Evolutionary conservation across 1,139 yeast species (phyloP).

Genomic region (Yamadazyma oceani): DNA sequence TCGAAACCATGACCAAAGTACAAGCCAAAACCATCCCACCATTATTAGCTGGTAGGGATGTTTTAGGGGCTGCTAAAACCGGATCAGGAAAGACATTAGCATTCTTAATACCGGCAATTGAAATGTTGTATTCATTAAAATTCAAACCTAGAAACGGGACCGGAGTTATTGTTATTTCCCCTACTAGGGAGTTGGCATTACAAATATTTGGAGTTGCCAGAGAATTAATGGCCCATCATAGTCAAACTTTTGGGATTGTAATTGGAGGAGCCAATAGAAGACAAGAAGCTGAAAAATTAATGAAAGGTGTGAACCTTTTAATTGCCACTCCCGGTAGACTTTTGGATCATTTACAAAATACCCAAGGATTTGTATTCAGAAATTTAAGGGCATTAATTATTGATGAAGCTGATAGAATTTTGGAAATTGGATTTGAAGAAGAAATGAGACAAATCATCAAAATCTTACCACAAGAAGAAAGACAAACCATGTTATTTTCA

Average conservation of each 20-base stretch:
- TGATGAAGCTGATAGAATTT: slow-evolving; percentile 96
- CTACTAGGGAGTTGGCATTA: slow-evolving; percentile 84
- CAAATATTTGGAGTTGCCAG: slow-evolving; percentile 97
- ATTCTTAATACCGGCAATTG: slow-evolving; percentile 89
- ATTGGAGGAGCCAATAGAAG: slow-evolving; percentile 99
- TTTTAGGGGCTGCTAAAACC: slow-evolving; percentile 97
- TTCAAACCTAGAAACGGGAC: slow-evolving; percentile 67
- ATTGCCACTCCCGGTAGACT: slow-evolving; percentile 98
- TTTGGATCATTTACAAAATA: slow-evolving; percentile 93
- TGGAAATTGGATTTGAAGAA: slow-evolving; percentile 97
- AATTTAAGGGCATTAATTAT: slow-evolving; percentile 90
- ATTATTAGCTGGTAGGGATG: slow-evolving; percentile 90
- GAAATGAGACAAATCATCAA: slow-evolving; percentile 97
- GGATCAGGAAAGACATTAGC: slow-evolving; percentile 99
- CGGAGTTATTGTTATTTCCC: slow-evolving; percentile 84
- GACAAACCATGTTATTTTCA: slow-evolving; percentile 96
- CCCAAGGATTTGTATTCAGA: slow-evolving; percentile 90
- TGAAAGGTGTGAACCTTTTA: slow-evolving; percentile 88
- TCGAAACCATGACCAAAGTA: slow-evolving; percentile 84
- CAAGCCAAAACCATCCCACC: slow-evolving; percentile 97
- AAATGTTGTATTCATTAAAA: slow-evolving; percentile 78
- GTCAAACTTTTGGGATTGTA: slow-evolving; percentile 93
- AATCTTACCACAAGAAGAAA: slow-evolving; percentile 87
- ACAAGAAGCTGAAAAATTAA: slow-evolving; percentile 92
- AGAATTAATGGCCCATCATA: slow-evolving; percentile 85